Evolutionary conservation across 2,329 filamentous ascomycete genomes (phyloP).

Genomic region (Penicillium freii): DNA sequence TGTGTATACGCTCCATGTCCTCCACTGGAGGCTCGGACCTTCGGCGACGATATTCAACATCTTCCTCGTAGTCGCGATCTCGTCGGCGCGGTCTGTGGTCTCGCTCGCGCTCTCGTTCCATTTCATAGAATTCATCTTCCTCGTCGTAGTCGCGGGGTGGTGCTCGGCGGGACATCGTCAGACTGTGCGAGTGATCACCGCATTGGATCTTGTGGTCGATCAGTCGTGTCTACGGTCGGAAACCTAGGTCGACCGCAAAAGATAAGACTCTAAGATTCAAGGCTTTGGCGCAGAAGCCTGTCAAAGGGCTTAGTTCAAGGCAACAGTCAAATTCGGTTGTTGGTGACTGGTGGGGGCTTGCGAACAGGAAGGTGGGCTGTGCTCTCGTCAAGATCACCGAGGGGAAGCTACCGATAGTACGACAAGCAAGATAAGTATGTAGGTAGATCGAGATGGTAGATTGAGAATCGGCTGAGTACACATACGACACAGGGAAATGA

Average conservation of each 20-base stretch:
- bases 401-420: background rate
- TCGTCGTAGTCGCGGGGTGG: constrained; percentile 32
- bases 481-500: background rate
- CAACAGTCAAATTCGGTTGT: background rate
- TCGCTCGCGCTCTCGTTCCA: constrained; percentile 28
- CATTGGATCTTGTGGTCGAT: background rate
- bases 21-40: constrained; percentile 46
- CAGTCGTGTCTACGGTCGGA: background rate
- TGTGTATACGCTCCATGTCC: constrained; percentile 40
- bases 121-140: constrained; percentile 28
- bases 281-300: background rate
- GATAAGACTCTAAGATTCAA: background rate
- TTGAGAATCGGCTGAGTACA: background rate
- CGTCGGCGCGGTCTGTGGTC: constrained; percentile 25
- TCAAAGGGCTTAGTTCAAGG: background rate
- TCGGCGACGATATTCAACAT: constrained; percentile 28
- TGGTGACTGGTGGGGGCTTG: constrained; percentile 1
- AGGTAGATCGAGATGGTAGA: background rate
- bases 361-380: background rate
- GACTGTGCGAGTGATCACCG: background rate
- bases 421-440: background rate
- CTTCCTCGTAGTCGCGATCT: constrained; percentile 31
- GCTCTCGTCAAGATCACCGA: background rate
- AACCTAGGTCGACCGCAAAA: background rate
- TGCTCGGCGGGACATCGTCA: constrained; percentile 33